Percentiles rank a stretch among this genome's conserved stretches.
Conservation (phyloP, 441 rosid species). For the Rhodomyrtus psidioides region DNA sequence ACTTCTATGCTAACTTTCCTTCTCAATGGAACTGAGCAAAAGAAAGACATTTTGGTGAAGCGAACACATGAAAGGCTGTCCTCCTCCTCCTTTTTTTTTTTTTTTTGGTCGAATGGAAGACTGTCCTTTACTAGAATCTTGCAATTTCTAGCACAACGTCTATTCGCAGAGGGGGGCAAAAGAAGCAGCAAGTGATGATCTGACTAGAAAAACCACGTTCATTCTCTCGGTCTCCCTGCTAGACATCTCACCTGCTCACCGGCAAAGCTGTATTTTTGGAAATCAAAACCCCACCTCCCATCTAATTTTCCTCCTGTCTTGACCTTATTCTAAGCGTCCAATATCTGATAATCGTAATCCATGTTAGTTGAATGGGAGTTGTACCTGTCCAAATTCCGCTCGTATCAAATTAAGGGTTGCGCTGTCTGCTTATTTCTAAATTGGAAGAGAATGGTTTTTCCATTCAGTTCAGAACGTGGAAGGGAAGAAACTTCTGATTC, state of each 20-base stretch:
- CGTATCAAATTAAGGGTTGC: background rate
- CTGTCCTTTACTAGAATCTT: too few species aligned
- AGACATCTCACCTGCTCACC: background rate
- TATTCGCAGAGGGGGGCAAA: too few species aligned
- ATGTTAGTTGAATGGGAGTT: background rate
- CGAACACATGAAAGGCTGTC: rapidly evolving
- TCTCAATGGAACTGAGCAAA: too few species aligned
- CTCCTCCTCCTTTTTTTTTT: too few species aligned
- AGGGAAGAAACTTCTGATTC: background rate
- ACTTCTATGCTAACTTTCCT: background rate
- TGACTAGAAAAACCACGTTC: too few species aligned
- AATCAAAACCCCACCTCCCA: background rate
- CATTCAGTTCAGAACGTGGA: background rate
- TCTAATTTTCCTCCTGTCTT: background rate
- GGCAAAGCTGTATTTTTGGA: background rate
- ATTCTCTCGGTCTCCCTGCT: too few species aligned
- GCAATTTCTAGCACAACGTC: too few species aligned
- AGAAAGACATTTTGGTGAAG: too few species aligned
- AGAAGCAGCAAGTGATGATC: too few species aligned
- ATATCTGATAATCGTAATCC: background rate
- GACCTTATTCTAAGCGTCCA: background rate
- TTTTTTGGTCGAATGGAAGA: too few species aligned
- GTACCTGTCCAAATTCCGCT: background rate
- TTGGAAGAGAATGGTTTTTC: background rate
- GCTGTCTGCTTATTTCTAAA: background rate